These are phyloP conservation scores for Fusarium sororula DNA, from an alignment of 2,329 filamentous ascomycete genomes.

Conservation along the genomic window DNA sequence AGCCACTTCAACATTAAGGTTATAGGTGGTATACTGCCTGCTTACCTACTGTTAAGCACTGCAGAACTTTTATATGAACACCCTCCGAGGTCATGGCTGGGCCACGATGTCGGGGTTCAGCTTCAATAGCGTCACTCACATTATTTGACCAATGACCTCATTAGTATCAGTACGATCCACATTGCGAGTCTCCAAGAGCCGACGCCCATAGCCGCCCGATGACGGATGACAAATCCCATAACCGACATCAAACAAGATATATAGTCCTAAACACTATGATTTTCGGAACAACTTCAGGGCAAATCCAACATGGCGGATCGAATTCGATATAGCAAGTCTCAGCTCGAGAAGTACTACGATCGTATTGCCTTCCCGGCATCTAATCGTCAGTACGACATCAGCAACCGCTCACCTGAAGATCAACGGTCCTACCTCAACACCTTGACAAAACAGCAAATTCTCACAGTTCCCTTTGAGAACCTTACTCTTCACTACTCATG, in stretches of 20 bases:
- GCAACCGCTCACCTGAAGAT: neutral
- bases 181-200: neutral
- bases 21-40: accelerated
- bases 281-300: neutral
- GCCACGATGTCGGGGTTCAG: neutral
- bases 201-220: neutral
- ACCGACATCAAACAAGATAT: neutral
- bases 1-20: neutral
- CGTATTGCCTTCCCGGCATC: neutral
- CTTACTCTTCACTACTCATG: conserved; percentile 28
- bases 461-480: conserved; percentile 13
- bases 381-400: neutral
- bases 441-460: neutral
- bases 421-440: neutral
- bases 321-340: neutral
- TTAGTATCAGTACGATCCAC: neutral
- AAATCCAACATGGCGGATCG: conserved; percentile 4
- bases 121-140: neutral
- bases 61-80: accelerated
- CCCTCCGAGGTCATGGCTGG: accelerated
- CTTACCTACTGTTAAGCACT: neutral
- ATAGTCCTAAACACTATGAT: neutral
- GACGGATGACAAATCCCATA: neutral
- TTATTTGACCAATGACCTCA: neutral
- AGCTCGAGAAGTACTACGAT: conserved; percentile 7